phyloP scores from a whole-genome alignment of 441 rosid species.

The Populus hybrid region DNA sequence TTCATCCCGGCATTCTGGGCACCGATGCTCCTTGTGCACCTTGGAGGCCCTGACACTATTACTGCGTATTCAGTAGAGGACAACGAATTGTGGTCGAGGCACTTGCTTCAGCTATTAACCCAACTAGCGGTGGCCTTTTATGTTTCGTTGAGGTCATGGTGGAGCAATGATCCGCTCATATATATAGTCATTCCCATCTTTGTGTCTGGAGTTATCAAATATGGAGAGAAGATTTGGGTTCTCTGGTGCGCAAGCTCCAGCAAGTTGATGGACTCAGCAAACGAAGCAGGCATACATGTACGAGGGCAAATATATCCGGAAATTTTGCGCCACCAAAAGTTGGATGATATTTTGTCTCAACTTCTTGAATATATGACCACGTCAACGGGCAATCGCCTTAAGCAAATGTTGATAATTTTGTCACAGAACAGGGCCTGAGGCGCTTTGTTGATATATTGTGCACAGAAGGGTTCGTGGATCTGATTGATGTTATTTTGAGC shows the following conservation, averaged over 20 bases:
- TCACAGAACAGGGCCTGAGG: no score
- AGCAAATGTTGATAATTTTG: no score
- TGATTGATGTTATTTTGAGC: no score
- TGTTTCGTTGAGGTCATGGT: background rate
- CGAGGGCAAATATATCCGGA: background rate
- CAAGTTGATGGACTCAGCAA: background rate
- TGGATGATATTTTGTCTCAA: background rate
- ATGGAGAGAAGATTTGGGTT: slow-evolving; percentile 19
- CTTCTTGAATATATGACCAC: no score
- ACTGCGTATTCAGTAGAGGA: slow-evolving; percentile 8
- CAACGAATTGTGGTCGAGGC: slow-evolving; percentile 16
- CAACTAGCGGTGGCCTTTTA: background rate
- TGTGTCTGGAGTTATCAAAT: slow-evolving; percentile 14
- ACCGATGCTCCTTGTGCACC: slow-evolving; percentile 17
- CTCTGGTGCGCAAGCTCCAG: background rate
- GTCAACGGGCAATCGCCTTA: no score
- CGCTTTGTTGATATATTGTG: no score
- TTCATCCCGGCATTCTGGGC: slow-evolving; percentile 13
- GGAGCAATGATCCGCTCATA: background rate
- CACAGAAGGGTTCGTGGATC: no score
- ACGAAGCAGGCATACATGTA: no score
- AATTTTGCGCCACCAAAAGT: background rate
- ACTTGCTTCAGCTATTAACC: slow-evolving; percentile 4
- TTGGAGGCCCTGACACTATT: slow-evolving; percentile 22
- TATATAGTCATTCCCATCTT: slow-evolving; percentile 7